These are phyloP conservation scores for Brassica nigra DNA, from an alignment of 345 rosid species.

Conservation along the genomic window DNA sequence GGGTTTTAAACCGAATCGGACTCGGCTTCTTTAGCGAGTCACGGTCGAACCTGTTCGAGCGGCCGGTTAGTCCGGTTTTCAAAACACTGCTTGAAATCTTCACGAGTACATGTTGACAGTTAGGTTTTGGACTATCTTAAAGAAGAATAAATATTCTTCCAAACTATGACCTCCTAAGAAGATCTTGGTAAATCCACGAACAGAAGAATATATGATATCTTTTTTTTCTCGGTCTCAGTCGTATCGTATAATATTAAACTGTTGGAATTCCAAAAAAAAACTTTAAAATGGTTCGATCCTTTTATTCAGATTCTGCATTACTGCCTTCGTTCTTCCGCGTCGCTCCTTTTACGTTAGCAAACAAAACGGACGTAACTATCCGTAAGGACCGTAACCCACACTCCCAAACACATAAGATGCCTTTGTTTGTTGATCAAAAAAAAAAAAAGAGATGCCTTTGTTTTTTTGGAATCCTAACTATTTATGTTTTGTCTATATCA, in stretches of 20 bases:
- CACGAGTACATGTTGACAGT: conserved; percentile 2
- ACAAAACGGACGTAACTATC: conserved; percentile 40
- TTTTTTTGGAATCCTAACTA: not conserved
- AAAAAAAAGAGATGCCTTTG: no score
- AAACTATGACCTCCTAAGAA: not conserved
- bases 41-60: no score
- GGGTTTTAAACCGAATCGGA: no score
- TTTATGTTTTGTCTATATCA: conserved; percentile 17
- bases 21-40: no score
- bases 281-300: conserved; percentile 9
- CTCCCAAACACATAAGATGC: conserved; percentile 25
- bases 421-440: not conserved
- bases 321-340: conserved; percentile 42
- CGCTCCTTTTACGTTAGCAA: conserved; percentile 36
- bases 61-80: no score
- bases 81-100: not conserved
- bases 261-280: not conserved
- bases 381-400: conserved; percentile 24
- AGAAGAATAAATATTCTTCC: not conserved
- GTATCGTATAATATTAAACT: not conserved
- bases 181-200: conserved; percentile 18
- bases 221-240: not conserved
- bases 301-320: conserved; percentile 22
- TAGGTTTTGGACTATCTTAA: conserved; percentile 28
- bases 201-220: conserved; percentile 11